phyloP scores from a whole-genome alignment of 108 stramenopile genomes.

The Mediolabrus comicus region DNA sequence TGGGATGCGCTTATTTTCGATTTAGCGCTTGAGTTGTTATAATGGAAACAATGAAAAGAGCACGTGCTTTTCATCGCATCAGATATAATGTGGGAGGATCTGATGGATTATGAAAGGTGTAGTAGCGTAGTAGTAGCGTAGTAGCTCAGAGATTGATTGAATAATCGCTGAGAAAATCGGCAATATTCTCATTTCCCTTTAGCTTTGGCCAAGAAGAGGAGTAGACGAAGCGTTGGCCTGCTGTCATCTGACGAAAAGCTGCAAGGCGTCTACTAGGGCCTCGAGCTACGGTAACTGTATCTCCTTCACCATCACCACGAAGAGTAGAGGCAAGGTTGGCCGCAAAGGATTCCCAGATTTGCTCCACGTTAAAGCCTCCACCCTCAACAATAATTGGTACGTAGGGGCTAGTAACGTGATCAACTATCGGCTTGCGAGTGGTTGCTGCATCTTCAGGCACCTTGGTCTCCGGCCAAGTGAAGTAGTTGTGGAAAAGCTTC shows the following conservation, averaged over 20 bases:
- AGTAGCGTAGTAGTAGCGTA: too few species aligned
- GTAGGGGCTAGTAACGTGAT: not conserved
- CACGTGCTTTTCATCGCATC: not conserved
- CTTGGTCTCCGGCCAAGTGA: not conserved
- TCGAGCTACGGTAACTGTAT: too few species aligned
- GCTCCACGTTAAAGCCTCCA: not conserved
- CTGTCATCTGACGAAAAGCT: too few species aligned
- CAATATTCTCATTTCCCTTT: not conserved
- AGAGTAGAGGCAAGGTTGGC: not conserved
- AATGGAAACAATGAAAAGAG: not conserved
- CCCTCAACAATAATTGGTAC: not conserved
- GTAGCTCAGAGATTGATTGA: too few species aligned
- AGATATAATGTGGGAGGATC: not conserved
- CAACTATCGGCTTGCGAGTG: not conserved
- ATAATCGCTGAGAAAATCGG: not conserved
- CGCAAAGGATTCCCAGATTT: not conserved
- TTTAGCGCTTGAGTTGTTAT: not conserved
- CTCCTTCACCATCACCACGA: too few species aligned
- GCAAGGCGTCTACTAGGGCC: not conserved
- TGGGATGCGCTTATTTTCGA: not conserved
- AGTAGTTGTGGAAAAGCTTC: not conserved
- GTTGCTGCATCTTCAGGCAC: not conserved
- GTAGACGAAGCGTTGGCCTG: not conserved
- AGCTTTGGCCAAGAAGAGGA: not conserved
- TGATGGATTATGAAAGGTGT: not conserved